phyloP scores from a whole-genome alignment of 1,139 yeast species.

The Blastobotrys malaysiensis region DNA sequence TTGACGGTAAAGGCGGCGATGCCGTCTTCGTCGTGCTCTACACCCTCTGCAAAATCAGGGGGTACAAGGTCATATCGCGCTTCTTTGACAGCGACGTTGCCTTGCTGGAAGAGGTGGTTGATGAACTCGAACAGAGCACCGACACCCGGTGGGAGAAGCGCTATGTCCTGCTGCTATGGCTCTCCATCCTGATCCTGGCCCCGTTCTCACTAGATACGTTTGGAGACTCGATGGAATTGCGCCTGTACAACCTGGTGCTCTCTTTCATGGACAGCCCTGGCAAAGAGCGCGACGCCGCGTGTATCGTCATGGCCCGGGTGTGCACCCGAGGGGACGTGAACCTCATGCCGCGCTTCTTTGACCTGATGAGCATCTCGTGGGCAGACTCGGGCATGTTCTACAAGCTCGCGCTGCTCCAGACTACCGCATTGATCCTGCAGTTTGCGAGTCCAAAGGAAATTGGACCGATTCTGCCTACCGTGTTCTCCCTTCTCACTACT shows the following conservation, averaged over 20 bases:
- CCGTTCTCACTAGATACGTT: slow-evolving; percentile 60
- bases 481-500: slow-evolving; percentile 4
- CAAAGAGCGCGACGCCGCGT: slow-evolving; percentile 45
- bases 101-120: slow-evolving; percentile 34
- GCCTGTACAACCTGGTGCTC: slow-evolving; percentile 37
- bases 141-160: slow-evolving; percentile 46
- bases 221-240: slow-evolving; percentile 29
- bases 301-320: slow-evolving; percentile 39
- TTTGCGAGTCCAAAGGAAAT: slow-evolving; percentile 14
- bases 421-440: slow-evolving; percentile 19
- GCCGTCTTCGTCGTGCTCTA: slow-evolving; percentile 40
- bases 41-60: slow-evolving; percentile 58
- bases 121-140: slow-evolving; percentile 5
- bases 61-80: slow-evolving; percentile 52
- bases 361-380: slow-evolving; percentile 6
- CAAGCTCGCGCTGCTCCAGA: slow-evolving; percentile 24
- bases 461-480: slow-evolving; percentile 1
- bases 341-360: slow-evolving; percentile 19
- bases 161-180: slow-evolving; percentile 66
- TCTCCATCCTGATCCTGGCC: slow-evolving; percentile 57
- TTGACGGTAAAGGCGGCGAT: slow-evolving; percentile 7
- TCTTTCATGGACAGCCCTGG: slow-evolving; percentile 40
- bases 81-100: slow-evolving; percentile 58
- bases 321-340: slow-evolving; percentile 37
- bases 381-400: slow-evolving; percentile 10